Conservation (phyloP, 2,329 filamentous ascomycete genomes). For the Elsinoe ampelina region DNA sequence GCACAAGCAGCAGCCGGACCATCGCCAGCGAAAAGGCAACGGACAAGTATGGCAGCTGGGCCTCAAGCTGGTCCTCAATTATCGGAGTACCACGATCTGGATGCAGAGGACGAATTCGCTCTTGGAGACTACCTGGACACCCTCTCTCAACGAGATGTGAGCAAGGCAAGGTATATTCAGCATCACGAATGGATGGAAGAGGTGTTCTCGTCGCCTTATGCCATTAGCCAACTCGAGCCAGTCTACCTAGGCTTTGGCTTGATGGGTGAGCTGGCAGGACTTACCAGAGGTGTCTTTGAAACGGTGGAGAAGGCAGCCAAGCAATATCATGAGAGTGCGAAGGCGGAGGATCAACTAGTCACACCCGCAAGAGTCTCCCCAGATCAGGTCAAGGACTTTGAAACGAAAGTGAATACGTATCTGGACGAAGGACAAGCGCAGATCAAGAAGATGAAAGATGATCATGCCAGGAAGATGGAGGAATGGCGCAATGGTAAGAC, state of each 20-base stretch:
- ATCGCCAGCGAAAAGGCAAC: constrained; percentile 39
- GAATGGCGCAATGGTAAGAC: constrained; percentile 62
- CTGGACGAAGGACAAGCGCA: constrained; percentile 67
- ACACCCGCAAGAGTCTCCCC: constrained; percentile 47
- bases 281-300: constrained; percentile 82
- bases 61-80: constrained; percentile 24
- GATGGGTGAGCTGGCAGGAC: constrained; percentile 63
- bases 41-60: constrained; percentile 17
- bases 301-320: constrained; percentile 52
- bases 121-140: constrained; percentile 84
- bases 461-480: constrained; percentile 67
- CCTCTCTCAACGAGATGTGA: constrained; percentile 81
- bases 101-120: constrained; percentile 84
- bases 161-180: constrained; percentile 75
- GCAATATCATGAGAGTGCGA: constrained; percentile 73
- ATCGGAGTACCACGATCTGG: constrained; percentile 47
- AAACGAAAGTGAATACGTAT: constrained; percentile 63
- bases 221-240: constrained; percentile 74
- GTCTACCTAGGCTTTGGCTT: constrained; percentile 77
- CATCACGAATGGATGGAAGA: constrained; percentile 99
- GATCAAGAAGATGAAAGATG: constrained; percentile 72
- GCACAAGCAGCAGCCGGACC: constrained; percentile 24
- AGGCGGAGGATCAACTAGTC: constrained; percentile 51
- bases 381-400: constrained; percentile 75
- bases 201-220: constrained; percentile 81